Conservation (phyloP, 2,329 filamentous ascomycete genomes). For the Pestalotiopsis sp. region DNA sequence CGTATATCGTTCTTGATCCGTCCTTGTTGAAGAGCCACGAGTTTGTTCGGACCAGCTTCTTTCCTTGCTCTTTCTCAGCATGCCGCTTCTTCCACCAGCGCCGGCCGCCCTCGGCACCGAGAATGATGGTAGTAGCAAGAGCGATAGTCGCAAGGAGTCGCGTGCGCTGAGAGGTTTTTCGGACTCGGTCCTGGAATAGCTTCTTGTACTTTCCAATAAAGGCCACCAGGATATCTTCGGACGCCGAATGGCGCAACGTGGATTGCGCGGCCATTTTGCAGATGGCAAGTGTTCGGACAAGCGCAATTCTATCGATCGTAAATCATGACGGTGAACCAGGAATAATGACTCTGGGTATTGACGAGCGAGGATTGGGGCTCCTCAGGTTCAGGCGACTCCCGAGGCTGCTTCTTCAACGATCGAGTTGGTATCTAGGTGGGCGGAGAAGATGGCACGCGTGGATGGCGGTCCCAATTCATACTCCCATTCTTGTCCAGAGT, state of each 20-base stretch:
- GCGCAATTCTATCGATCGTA: slow-evolving; percentile 1
- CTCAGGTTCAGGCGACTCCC: neutral
- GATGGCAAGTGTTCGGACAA: slow-evolving; percentile 13
- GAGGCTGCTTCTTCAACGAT: neutral
- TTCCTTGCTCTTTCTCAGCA: slow-evolving; percentile 80
- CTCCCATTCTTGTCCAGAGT: neutral
- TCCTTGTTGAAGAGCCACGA: slow-evolving; percentile 94
- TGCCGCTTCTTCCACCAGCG: slow-evolving; percentile 74
- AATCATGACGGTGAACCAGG: slow-evolving; percentile 1
- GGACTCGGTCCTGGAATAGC: slow-evolving; percentile 56
- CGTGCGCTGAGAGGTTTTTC: slow-evolving; percentile 68
- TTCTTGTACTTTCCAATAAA: slow-evolving; percentile 64
- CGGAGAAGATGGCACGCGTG: neutral
- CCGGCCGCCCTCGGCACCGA: slow-evolving; percentile 76
- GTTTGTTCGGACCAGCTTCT: slow-evolving; percentile 83
- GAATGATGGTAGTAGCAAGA: slow-evolving; percentile 77
- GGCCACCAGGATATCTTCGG: slow-evolving; percentile 67
- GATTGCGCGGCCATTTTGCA: slow-evolving; percentile 81
- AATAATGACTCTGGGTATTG: neutral
- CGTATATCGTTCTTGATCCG: slow-evolving; percentile 91
- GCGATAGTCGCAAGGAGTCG: slow-evolving; percentile 77
- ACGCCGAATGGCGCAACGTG: slow-evolving; percentile 68
- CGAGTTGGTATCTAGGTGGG: neutral
- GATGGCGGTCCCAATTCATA: neutral
- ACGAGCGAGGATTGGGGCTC: neutral